Evolutionary conservation across 495 filamentous ascomycete species (phyloP).

Genomic region (Daldinia caldariorum): DNA sequence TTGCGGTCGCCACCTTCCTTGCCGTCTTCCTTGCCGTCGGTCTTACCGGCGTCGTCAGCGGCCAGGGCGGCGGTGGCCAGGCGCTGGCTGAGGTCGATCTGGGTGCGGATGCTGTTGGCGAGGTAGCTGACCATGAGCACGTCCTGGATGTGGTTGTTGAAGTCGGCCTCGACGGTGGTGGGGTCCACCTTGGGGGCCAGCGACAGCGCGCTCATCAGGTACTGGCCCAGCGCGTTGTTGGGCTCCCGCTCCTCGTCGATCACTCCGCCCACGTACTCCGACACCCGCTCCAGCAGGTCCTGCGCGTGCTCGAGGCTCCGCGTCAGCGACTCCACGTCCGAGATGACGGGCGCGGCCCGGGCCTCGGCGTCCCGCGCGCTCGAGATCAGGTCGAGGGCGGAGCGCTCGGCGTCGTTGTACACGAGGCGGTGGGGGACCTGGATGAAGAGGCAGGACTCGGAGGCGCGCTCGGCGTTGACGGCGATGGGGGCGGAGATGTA

Average conservation of each 20-base stretch:
- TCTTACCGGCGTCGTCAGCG: conserved; percentile 56
- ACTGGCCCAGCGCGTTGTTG: conserved; percentile 89
- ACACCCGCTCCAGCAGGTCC: conserved; percentile 87
- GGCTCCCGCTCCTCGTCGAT: conserved; percentile 69
- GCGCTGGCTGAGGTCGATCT: conserved; percentile 96
- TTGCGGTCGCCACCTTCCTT: conserved; percentile 51
- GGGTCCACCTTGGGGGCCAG: conserved; percentile 93
- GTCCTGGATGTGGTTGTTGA: conserved; percentile 99
- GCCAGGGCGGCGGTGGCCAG: conserved; percentile 86
- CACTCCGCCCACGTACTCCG: conserved; percentile 87
- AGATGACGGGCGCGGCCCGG: conserved; percentile 73
- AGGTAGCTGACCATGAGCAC: conserved; percentile 96
- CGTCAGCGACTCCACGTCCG: conserved; percentile 89
- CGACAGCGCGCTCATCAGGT: conserved; percentile 88
- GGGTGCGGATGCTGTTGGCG: conserved; percentile 97
- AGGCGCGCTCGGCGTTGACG: conserved; percentile 91
- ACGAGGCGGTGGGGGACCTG: conserved; percentile 90
- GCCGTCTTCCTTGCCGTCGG: conserved; percentile 54
- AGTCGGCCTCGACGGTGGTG: conserved; percentile 90
- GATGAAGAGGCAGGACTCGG: conserved; percentile 95
- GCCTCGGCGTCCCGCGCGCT: conserved; percentile 81
- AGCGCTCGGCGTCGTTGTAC: conserved; percentile 89
- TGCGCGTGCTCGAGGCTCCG: conserved; percentile 84
- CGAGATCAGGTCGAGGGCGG: conserved; percentile 85
- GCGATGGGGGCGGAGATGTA: conserved; percentile 96